Evolutionary conservation across 164 flowering plant genomes (phyloP).

Genomic region (Berberis vulgaris): DNA sequence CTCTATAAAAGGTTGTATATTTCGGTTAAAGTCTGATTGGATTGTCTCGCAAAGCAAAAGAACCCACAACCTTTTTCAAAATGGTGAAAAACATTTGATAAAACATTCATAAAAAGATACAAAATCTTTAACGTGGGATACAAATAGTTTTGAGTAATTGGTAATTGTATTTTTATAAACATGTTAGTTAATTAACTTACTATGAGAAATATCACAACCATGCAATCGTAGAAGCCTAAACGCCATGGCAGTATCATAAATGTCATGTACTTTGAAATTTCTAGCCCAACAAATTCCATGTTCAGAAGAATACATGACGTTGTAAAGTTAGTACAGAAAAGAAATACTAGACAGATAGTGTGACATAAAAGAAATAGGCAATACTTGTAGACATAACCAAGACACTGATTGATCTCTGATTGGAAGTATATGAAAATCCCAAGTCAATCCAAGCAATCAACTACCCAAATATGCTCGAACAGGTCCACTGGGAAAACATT

Average conservation of each 20-base stretch:
- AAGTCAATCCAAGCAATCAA: constrained; percentile 60
- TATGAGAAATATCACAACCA: constrained; percentile 15
- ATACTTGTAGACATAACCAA: not conserved
- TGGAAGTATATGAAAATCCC: not conserved
- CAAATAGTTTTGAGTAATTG: not conserved
- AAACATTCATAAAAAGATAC: not conserved
- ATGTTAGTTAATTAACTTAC: constrained; percentile 3
- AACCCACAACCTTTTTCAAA: constrained; percentile 14
- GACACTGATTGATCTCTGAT: not conserved
- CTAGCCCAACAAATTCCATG: constrained; percentile 18
- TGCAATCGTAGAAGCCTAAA: constrained; percentile 19
- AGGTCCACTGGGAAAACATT: constrained; percentile 67
- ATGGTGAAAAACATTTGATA: constrained; percentile 13
- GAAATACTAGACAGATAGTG: not conserved
- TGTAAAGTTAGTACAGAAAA: not conserved
- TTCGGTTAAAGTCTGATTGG: constrained; percentile 9
- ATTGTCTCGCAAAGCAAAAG: constrained; percentile 16
- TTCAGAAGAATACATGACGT: constrained; percentile 7
- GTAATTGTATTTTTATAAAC: not conserved
- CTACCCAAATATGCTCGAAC: constrained; percentile 60
- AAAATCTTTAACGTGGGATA: not conserved
- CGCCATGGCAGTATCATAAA: constrained; percentile 20
- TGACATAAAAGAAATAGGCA: not conserved
- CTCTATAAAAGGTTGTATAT: constrained; percentile 13
- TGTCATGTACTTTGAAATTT: constrained; percentile 11